Conservation (phyloP, 2,329 filamentous ascomycete genomes). For the Arthrobotrys megalospora region DNA sequence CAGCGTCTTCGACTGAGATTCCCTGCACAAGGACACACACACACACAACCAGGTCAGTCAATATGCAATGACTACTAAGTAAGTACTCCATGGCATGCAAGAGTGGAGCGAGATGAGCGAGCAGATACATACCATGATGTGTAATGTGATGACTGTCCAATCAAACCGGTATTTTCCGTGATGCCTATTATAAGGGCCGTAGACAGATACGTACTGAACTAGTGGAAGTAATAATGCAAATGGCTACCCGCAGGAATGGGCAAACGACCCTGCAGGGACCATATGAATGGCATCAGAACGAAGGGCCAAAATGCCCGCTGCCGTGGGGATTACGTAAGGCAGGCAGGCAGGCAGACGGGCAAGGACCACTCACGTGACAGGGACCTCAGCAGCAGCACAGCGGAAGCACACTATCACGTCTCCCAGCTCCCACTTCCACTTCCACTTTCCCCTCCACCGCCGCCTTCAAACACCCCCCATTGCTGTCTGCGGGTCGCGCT, state of each 20-base stretch:
- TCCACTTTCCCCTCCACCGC: constrained; percentile 9
- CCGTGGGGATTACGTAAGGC: constrained; percentile 53
- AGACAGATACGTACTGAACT: no score
- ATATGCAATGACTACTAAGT: no score
- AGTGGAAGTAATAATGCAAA: not conserved
- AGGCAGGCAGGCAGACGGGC: no score
- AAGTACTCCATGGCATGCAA: no score
- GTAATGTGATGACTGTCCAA: no score
- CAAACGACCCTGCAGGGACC: constrained; percentile 40
- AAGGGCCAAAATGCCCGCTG: constrained; percentile 38
- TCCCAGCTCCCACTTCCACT: constrained; percentile 15
- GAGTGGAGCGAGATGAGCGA: no score
- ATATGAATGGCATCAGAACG: constrained; percentile 24
- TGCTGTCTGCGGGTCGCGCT: not conserved
- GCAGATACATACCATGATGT: not conserved
- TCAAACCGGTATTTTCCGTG: not conserved
- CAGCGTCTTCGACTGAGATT: constrained; percentile 52
- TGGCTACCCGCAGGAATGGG: constrained; percentile 32
- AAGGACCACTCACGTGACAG: not conserved
- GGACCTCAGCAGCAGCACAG: not conserved
- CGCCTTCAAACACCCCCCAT: constrained; percentile 28
- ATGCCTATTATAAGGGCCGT: not conserved
- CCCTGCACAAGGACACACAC: no score
- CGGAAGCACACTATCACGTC: constrained; percentile 16
- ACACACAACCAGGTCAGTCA: no score